Evolutionary conservation across 2,329 filamentous ascomycete species (phyloP).

Genomic region (Colletotrichum sp.): DNA sequence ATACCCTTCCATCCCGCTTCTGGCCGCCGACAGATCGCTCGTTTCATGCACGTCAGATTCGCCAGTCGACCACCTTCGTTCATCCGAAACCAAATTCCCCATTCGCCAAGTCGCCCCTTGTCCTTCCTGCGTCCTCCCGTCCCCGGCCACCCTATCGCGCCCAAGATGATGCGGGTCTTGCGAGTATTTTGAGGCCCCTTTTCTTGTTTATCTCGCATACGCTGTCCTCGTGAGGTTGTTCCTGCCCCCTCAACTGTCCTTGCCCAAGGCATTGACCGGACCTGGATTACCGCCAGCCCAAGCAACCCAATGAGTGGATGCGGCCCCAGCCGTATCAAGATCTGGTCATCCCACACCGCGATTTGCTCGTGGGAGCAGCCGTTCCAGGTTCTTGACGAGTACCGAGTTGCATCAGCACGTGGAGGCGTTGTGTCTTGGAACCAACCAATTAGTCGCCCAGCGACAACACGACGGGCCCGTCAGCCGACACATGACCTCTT

Average conservation of each 20-base stretch:
- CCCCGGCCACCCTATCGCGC: neutral
- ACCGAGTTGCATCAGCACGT: neutral
- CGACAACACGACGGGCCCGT: neutral
- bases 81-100: neutral
- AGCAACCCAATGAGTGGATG: neutral
- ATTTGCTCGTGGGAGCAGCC: neutral
- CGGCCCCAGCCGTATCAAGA: neutral
- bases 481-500: slow-evolving; percentile 3
- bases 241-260: neutral
- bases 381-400: neutral
- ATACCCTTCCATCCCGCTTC: slow-evolving; percentile 8
- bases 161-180: neutral
- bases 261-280: neutral
- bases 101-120: slow-evolving; percentile 4
- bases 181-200: neutral
- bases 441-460: neutral
- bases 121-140: neutral
- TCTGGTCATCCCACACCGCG: neutral
- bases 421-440: neutral
- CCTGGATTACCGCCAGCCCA: neutral
- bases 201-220: neutral
- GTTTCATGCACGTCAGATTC: slow-evolving; percentile 19
- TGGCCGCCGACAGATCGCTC: slow-evolving; percentile 14
- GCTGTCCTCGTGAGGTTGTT: neutral
- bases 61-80: neutral